phyloP scores from a whole-genome alignment of 805 yeast genomes.

The Candida methanosorbosa region DNA sequence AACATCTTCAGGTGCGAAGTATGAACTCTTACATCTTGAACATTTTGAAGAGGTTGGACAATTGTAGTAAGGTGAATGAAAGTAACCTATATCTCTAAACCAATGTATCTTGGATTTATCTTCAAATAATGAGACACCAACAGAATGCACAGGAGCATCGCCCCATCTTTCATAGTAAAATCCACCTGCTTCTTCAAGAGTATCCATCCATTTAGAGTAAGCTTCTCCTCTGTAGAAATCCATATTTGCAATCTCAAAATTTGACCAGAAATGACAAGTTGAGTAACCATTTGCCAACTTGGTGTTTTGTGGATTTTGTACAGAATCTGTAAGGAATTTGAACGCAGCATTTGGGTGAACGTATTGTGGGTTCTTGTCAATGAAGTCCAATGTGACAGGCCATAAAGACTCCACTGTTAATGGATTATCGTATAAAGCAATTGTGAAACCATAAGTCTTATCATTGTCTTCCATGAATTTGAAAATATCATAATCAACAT shows the following conservation, averaged over 20 bases:
- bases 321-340: conserved; percentile 44
- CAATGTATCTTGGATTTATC: conserved; percentile 69
- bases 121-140: conserved; percentile 67
- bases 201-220: conserved; percentile 56
- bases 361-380: conserved; percentile 51
- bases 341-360: conserved; percentile 50
- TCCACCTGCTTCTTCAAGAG: conserved; percentile 66
- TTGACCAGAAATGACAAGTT: conserved; percentile 82
- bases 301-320: conserved; percentile 39
- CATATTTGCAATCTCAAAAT: conserved; percentile 79
- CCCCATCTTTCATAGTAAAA: conserved; percentile 92
- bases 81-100: conserved; percentile 80
- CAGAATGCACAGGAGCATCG: conserved; percentile 83
- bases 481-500: conserved; percentile 69
- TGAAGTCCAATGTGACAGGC: conserved; percentile 58
- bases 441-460: conserved; percentile 69
- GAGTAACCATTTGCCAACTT: conserved; percentile 36
- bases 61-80: conserved; percentile 64
- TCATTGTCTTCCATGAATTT: conserved; percentile 61
- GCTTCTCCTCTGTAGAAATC: conserved; percentile 70
- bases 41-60: conserved; percentile 66
- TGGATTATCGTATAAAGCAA: conserved; percentile 65
- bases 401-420: conserved; percentile 57
- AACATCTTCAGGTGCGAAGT: conserved; percentile 25
- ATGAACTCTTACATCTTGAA: conserved; percentile 22